Conservation (phyloP, 345 rosid species). For the Eucalyptus tenuipes region DNA sequence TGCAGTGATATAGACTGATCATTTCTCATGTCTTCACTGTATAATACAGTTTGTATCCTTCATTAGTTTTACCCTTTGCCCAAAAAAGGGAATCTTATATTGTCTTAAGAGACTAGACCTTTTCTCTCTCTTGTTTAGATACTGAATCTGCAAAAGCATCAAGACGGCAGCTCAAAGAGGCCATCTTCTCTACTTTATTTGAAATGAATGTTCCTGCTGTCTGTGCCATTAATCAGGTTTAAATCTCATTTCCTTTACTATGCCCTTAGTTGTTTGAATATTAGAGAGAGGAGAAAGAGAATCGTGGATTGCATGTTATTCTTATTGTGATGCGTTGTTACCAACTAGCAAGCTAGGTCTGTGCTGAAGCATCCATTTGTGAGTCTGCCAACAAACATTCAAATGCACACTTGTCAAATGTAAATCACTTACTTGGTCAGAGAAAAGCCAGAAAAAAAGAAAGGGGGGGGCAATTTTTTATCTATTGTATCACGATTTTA, state of each 20-base stretch:
- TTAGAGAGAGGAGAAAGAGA: background rate
- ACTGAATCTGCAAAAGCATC: conserved; percentile 91
- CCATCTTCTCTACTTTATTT: conserved; percentile 60
- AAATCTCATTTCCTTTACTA: background rate
- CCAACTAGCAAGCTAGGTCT: background rate
- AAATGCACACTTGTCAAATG: background rate
- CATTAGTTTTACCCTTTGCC: background rate
- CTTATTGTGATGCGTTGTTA: background rate
- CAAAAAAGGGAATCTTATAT: background rate
- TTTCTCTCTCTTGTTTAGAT: conserved; percentile 20
- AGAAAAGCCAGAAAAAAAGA: too few species aligned
- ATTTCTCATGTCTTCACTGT: background rate
- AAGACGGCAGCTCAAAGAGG: conserved; percentile 78
- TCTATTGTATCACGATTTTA: background rate
- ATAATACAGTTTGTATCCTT: background rate
- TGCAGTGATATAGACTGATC: background rate
- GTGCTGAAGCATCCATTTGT: background rate
- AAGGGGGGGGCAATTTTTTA: background rate
- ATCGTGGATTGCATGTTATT: background rate
- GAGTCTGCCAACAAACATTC: background rate
- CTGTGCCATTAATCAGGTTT: conserved; percentile 83
- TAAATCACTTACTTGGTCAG: background rate
- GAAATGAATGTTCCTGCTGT: conserved; percentile 90
- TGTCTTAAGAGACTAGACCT: background rate
- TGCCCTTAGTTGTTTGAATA: background rate